A percentile compares a stretch with the other conserved stretches of the same genome.
Conservation (phyloP, 2,329 filamentous ascomycete genomes). For the Xylariaceae sp. region DNA sequence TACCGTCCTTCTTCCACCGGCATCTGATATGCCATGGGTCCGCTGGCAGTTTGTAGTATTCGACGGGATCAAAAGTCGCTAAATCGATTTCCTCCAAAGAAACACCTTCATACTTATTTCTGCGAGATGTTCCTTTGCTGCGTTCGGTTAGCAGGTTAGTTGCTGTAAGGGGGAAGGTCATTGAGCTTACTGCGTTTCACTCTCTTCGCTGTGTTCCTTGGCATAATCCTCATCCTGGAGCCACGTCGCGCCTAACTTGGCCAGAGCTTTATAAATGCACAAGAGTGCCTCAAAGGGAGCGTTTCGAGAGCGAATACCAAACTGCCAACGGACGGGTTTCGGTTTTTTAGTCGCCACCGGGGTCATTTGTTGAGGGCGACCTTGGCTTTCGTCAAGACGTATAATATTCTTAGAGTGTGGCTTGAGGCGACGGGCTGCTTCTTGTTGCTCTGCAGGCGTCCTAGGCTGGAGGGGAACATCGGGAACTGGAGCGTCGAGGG, state of each 20-base stretch:
- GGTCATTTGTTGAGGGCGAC: slow-evolving; percentile 58
- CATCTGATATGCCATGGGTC: slow-evolving; percentile 95
- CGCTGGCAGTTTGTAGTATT: slow-evolving; percentile 78
- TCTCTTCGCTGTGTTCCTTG: slow-evolving; percentile 44
- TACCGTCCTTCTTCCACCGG: slow-evolving; percentile 79
- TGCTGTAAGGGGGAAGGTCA: not conserved
- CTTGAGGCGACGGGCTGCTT: slow-evolving; percentile 74
- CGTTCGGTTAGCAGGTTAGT: slow-evolving; percentile 9
- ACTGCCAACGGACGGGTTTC: slow-evolving; percentile 91
- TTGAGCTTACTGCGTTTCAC: slow-evolving; percentile 38
- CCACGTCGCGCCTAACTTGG: slow-evolving; percentile 86
- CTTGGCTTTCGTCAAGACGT: slow-evolving; percentile 61
- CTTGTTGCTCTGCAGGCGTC: slow-evolving; percentile 72
- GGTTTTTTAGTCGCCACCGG: slow-evolving; percentile 65
- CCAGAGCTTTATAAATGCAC: slow-evolving; percentile 89
- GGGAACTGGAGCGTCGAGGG: slow-evolving; percentile 41
- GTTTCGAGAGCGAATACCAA: slow-evolving; percentile 92
- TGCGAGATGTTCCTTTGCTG: slow-evolving; percentile 20
- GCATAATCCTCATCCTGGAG: slow-evolving; percentile 61
- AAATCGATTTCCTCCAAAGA: slow-evolving; percentile 32
- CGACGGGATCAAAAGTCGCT: slow-evolving; percentile 46
- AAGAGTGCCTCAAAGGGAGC: slow-evolving; percentile 90
- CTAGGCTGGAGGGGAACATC: slow-evolving; percentile 50
- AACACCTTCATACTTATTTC: slow-evolving; percentile 31
- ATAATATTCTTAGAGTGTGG: slow-evolving; percentile 73